Base-by-base conservation (phyloP, 176 grass and related monocot genomes). In the Eleusine coracana region DNA sequence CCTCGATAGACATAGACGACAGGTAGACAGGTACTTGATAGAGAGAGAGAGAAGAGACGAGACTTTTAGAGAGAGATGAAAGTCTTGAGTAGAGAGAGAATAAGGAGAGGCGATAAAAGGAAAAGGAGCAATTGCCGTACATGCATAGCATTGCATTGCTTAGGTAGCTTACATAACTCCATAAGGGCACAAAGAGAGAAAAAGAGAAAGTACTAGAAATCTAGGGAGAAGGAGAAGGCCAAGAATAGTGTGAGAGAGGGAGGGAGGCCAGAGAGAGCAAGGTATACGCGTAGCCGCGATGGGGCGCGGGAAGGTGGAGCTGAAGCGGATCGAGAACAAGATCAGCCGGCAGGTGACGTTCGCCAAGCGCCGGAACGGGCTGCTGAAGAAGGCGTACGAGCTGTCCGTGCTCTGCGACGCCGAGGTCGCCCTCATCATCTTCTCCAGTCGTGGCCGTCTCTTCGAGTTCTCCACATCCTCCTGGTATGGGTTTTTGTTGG, bases 351-450 rank as follows among this genome's bases (percentile, higher is more conserved):
- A 97, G 89, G 94, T 97, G 72, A 94, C 92, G 3, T 97, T 97
- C 84, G 87, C 94, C 12, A 97, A 97, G 92, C 80, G 94, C 71
- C 85, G 94, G 72, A 94, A 90, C 77, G 92, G 94, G 17, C 81
- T 97, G 64, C 90, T 97, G 23, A 97, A 97, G 92, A 97, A 97
- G 89, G 94, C 94, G 3, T 97, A 94, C 78, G 94, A 97, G 86
- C 92, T 97, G 16, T 92, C 94, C 1, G 79, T 97, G 75, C 85
- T 97, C 80, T 97, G 94, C 66, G 94, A 97, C 59, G 94, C 94
- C 83, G 94, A 97, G 87, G 88, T 97, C 49, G 92, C 92, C 14
- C 89, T 97, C 87, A 87, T 97, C 85, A 87, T 97, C 92, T 97
- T 97, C 89, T 97, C 94, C 85, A 89, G 50, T 83, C 89, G 94